Conservation (phyloP, 768 basidiomycete species). For the Phanerodontia chrysosporium region DNA sequence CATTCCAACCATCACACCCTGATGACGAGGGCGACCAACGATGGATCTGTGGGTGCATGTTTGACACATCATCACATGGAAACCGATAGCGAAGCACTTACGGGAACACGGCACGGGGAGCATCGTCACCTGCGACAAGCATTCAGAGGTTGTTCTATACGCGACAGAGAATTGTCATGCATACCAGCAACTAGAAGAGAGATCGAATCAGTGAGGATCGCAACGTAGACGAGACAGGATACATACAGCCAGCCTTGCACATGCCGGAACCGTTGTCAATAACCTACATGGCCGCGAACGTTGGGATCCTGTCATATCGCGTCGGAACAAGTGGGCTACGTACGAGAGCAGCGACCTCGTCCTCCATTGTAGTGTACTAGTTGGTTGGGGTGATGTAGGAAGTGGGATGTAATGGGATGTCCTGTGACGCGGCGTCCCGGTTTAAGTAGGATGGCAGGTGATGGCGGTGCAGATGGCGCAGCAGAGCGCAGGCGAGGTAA, state of each 20-base stretch:
- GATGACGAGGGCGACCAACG: slow-evolving; percentile 69
- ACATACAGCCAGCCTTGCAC: slow-evolving; percentile 99
- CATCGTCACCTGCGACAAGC: slow-evolving; percentile 73
- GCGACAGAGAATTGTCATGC: not conserved
- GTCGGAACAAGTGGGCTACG: slow-evolving; percentile 15
- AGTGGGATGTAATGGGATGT: slow-evolving; percentile 16
- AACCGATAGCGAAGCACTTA: slow-evolving; percentile 38
- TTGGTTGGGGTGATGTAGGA: slow-evolving; percentile 18
- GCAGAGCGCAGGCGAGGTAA: not conserved
- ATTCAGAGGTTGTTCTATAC: not conserved
- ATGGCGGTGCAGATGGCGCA: slow-evolving; percentile 16
- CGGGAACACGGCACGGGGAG: slow-evolving; percentile 97
- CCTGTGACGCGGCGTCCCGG: slow-evolving; percentile 10
- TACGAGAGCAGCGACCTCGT: slow-evolving; percentile 59
- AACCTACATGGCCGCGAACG: slow-evolving; percentile 42
- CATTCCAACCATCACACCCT: slow-evolving; percentile 78
- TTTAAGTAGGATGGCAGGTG: slow-evolving; percentile 12
- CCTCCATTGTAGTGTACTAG: slow-evolving; percentile 46
- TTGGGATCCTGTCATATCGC: not conserved
- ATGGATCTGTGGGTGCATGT: slow-evolving; percentile 41
- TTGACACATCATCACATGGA: not conserved
- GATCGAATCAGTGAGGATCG: slow-evolving; percentile 67
- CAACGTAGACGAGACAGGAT: slow-evolving; percentile 10
- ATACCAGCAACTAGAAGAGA: slow-evolving; percentile 64
- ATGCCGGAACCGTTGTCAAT: slow-evolving; percentile 97